Base-by-base conservation (phyloP, 805 yeast species). In the Saccharomycopsis selenospora region DNA sequence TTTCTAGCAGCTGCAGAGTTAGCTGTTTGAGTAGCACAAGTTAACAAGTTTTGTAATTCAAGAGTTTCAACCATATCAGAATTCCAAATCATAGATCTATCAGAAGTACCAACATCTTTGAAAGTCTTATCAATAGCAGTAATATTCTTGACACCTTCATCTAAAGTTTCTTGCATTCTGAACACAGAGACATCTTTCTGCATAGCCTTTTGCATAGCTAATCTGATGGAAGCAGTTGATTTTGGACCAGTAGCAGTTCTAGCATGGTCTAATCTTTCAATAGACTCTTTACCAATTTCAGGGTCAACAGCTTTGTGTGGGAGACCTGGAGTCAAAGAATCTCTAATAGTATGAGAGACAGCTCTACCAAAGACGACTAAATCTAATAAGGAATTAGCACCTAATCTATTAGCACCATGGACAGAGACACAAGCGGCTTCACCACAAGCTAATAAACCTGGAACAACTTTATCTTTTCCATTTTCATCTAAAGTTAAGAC, bases 401-500 rank as follows among this genome's bases (percentile, higher is more conserved):
- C 99, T 59, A 91, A 77, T 77, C 99, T 89, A 79, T 91, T 91
- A 55, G 99, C 99, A 72, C 99, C 99, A 66, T 91, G 99, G 52
- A 91, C 99, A 29, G 97, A 89, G 55, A 95, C 98, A 79, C 97
- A 91, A 41, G 97, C 99, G 57, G 95, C 90, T 75, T 91, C 99
- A 77, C 99, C 99, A 75, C 97, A 89, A 13, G 99, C 97, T 67
- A 79, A 77, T 59, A 91, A 76, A 63, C 99, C 99, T 62, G 91
- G 93, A 54, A 91, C 93, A 58, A 85, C 79, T 64, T 76, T 79
- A 67, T 93, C 99, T 62, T 91, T 80, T 60, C 99, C 99, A 57
- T 77, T 72, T 64, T 78, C 91, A 64, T 85, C 88, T 61, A 83
- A 64, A 42, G 87, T 87, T 55, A 91, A 66, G 46, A 81, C 97